Evolutionary conservation across 2,329 filamentous ascomycete genomes (phyloP).

Genomic region (Neopestalotiopsis clavispora): DNA sequence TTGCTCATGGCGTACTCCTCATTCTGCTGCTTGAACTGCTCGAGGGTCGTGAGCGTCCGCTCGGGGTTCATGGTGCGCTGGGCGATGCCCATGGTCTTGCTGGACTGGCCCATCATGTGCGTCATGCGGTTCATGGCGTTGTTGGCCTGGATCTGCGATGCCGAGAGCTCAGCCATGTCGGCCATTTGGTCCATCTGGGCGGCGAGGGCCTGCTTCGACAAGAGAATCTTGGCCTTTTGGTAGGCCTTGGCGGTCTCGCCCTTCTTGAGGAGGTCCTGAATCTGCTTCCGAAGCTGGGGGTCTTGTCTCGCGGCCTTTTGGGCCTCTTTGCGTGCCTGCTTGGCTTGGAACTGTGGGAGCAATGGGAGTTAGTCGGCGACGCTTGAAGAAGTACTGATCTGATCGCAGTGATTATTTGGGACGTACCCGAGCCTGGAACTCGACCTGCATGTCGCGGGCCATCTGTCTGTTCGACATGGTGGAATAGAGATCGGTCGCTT

Average conservation of each 20-base stretch:
- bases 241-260: conserved; percentile 68
- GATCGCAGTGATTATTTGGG: background rate
- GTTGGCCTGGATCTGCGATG: conserved; percentile 67
- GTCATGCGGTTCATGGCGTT: conserved; percentile 71
- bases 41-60: conserved; percentile 64
- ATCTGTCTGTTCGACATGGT: conserved; percentile 64
- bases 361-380: conserved; percentile 14
- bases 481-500: conserved; percentile 18
- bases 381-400: background rate
- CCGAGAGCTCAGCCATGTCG: conserved; percentile 66
- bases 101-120: conserved; percentile 65
- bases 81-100: conserved; percentile 61
- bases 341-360: conserved; percentile 58
- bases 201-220: conserved; percentile 65
- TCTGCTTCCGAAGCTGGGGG: conserved; percentile 65
- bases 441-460: conserved; percentile 65
- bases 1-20: conserved; percentile 69
- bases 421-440: conserved; percentile 63
- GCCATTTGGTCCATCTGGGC: conserved; percentile 69
- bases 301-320: conserved; percentile 66
- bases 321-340: conserved; percentile 65
- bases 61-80: conserved; percentile 65
- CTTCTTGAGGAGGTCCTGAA: conserved; percentile 66
- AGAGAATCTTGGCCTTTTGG: conserved; percentile 66
- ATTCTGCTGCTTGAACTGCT: conserved; percentile 66